Conservation (phyloP, 2,329 filamentous ascomycete genomes). For the Aspergillus jensenii region DNA sequence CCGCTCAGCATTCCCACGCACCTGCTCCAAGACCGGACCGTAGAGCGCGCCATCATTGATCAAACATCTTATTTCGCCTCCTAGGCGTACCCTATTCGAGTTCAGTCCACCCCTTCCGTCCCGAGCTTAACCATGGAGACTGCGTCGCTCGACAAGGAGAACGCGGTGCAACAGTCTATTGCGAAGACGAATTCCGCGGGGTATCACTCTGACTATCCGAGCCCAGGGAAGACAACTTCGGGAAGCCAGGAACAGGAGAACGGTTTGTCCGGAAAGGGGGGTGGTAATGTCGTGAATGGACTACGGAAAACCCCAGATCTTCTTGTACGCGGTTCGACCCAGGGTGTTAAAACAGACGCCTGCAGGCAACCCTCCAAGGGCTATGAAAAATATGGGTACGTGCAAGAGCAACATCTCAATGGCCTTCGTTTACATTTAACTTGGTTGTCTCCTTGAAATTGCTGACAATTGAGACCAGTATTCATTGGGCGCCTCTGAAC, state of each 20-base stretch:
- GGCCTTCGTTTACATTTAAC: background rate
- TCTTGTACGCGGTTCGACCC: background rate
- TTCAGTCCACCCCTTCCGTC: background rate
- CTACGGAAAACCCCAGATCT: background rate
- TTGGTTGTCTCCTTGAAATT: background rate
- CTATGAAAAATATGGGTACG: constrained; percentile 11
- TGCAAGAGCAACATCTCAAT: background rate
- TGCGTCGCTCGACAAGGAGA: constrained; percentile 2
- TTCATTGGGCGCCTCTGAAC: constrained; percentile 81
- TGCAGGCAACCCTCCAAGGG: background rate
- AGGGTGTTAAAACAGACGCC: background rate
- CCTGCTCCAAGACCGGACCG: background rate
- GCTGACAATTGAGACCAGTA: constrained; percentile 44
- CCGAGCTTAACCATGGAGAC: constrained; percentile 1
- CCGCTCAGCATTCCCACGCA: background rate
- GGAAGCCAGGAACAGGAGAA: background rate
- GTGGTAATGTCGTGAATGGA: background rate
- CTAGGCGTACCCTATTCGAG: background rate
- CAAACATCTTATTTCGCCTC: background rate
- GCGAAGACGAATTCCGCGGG: background rate
- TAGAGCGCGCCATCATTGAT: too few species aligned
- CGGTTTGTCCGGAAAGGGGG: background rate
- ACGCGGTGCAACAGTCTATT: background rate
- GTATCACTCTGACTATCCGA: background rate
- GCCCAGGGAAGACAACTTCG: background rate